phyloP scores from a whole-genome alignment of 148 eudicot genomes.

The Cornus suecica region DNA sequence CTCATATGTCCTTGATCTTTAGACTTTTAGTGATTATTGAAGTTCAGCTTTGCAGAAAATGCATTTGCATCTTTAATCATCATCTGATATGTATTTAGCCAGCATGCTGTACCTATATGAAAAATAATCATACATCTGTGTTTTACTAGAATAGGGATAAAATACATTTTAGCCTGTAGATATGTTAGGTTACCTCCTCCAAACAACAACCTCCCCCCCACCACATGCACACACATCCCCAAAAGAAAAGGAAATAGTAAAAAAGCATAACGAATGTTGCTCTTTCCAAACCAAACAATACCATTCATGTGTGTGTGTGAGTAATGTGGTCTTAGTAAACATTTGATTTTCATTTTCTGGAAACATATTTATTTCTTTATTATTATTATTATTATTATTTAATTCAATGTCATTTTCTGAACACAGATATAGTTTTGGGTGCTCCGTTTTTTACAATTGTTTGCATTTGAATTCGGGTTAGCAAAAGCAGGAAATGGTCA shows the following conservation, averaged over 20 bases:
- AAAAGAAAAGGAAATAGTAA: no score
- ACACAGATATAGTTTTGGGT: conserved; percentile 13
- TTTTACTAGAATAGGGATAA: background rate
- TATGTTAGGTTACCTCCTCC: no score
- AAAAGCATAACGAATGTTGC: background rate
- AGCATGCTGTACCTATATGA: background rate
- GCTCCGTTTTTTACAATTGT: conserved; percentile 11
- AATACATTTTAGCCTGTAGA: no score
- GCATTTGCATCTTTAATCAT: no score
- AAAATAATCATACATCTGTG: no score
- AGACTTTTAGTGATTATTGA: no score
- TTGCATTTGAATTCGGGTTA: conserved; percentile 11
- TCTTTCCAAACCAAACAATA: background rate
- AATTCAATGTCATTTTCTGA: background rate
- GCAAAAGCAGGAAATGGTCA: conserved; percentile 62
- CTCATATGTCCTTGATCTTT: no score
- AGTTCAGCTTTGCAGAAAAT: no score
- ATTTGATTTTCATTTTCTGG: conserved; percentile 10
- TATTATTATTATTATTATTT: no score
- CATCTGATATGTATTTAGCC: background rate
- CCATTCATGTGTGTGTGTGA: background rate
- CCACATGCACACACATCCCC: no score
- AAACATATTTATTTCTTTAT: no score
- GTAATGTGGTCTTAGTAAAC: background rate
- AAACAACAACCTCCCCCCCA: no score